Conservation (phyloP, 805 yeast genomes). For the Saccharomyces paradoxus region DNA sequence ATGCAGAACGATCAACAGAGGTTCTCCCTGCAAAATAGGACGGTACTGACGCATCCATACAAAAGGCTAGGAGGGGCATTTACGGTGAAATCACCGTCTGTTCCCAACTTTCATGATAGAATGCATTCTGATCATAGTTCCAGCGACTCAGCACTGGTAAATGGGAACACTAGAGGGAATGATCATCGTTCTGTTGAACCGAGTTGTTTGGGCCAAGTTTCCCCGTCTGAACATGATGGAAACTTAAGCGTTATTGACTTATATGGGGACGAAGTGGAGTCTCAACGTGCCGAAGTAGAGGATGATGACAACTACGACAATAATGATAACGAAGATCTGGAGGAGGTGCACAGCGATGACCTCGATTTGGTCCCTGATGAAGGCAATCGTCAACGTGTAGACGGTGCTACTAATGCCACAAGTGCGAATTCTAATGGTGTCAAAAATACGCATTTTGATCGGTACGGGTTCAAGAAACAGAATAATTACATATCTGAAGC, state of each 20-base stretch:
- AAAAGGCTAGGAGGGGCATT: background rate
- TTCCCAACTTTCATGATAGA: conserved; percentile 15
- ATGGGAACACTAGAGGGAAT: background rate
- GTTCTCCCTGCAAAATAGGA: background rate
- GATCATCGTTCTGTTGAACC: background rate
- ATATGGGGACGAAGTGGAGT: conserved; percentile 27
- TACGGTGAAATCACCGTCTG: conserved; percentile 15
- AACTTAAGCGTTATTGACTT: conserved; percentile 33
- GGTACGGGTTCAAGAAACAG: conserved; percentile 81
- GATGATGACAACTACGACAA: conserved; percentile 1
- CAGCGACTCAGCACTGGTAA: conserved; percentile 8
- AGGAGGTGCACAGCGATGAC: background rate
- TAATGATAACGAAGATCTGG: background rate
- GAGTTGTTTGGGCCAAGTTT: background rate
- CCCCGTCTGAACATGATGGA: conserved; percentile 17
- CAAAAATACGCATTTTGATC: conserved; percentile 39
- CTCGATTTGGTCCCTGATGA: background rate
- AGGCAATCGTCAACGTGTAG: background rate
- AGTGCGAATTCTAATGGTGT: conserved; percentile 6
- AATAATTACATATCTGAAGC: conserved; percentile 43
- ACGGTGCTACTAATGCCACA: background rate
- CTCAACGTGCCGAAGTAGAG: conserved; percentile 6
- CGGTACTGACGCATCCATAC: background rate
- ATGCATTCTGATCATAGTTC: conserved; percentile 3
- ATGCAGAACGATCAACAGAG: background rate